These are phyloP conservation scores for Anacardium occidentale DNA, from an alignment of 345 rosid species.

Conservation along the genomic window DNA sequence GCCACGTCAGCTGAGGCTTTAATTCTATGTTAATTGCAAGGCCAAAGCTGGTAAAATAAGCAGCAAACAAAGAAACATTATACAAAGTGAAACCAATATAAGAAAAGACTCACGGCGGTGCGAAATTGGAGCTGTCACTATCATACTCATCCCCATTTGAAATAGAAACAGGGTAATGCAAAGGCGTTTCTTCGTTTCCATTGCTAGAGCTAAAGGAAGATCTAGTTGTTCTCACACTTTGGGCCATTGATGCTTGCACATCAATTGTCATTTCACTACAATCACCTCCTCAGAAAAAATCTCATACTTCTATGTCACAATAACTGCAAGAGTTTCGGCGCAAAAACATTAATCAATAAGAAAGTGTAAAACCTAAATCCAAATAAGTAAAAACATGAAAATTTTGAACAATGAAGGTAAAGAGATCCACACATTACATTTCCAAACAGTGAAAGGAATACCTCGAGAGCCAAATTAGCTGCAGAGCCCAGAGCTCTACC, in stretches of 20 bases:
- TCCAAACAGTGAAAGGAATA: background rate
- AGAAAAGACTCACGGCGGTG: conserved; percentile 47
- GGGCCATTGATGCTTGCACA: conserved; percentile 40
- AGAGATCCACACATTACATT: background rate
- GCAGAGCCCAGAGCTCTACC: background rate
- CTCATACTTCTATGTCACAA: conserved; percentile 15
- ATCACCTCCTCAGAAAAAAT: background rate
- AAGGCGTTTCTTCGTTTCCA: conserved; percentile 44
- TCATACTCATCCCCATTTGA: conserved; percentile 71
- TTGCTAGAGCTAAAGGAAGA: conserved; percentile 52
- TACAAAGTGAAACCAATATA: background rate
- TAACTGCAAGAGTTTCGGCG: background rate
- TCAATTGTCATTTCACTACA: conserved; percentile 36
- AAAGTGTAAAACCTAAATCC: background rate
- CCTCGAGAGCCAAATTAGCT: background rate
- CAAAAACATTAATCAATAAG: background rate
- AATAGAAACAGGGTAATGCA: conserved; percentile 37
- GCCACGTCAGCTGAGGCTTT: background rate
- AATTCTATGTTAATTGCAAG: background rate
- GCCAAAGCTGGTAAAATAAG: background rate
- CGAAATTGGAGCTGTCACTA: conserved; percentile 66
- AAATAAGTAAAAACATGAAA: background rate
- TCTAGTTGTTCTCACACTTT: conserved; percentile 47
- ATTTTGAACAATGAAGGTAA: background rate
- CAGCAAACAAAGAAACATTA: background rate